Percentiles rank a stretch among this genome's conserved stretches.
phyloP scores from a whole-genome alignment of 2,329 filamentous ascomycete genomes.

The Phialocephala sp. region DNA sequence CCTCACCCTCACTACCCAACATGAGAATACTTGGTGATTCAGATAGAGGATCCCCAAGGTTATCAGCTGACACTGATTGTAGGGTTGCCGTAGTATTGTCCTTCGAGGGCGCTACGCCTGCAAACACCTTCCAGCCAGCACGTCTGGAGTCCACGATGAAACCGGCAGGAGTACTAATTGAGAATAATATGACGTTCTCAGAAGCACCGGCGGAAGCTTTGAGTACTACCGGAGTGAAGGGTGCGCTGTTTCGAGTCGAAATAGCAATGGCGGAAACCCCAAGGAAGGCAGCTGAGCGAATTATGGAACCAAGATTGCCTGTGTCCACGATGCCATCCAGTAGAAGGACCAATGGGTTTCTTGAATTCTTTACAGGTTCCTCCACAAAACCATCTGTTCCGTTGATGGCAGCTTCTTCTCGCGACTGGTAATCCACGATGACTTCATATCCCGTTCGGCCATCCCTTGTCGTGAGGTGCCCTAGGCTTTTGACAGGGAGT shows the following conservation, averaged over 20 bases:
- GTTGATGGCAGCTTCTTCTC: conserved; percentile 77
- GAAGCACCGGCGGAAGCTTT: conserved; percentile 90
- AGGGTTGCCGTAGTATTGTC: conserved; percentile 41
- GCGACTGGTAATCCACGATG: conserved; percentile 68
- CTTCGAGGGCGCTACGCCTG: conserved; percentile 65
- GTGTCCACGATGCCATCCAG: conserved; percentile 82
- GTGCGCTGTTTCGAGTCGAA: conserved; percentile 74
- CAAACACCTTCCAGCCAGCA: conserved; percentile 83
- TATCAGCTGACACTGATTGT: conserved; percentile 51
- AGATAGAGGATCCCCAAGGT: conserved; percentile 60
- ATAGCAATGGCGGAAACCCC: conserved; percentile 84
- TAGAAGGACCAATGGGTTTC: conserved; percentile 74
- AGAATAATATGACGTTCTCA: conserved; percentile 78
- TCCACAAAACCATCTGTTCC: conserved; percentile 62
- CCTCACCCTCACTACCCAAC: conserved; percentile 81
- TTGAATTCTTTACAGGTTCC: conserved; percentile 28
- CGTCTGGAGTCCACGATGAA: conserved; percentile 73
- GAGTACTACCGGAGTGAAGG: conserved; percentile 76
- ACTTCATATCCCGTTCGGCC: conserved; percentile 60
- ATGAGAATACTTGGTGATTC: conserved; percentile 76
- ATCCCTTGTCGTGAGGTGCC: conserved; percentile 33
- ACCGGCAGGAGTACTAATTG: conserved; percentile 66
- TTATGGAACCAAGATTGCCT: conserved; percentile 87
- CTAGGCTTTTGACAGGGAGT: conserved; percentile 66
- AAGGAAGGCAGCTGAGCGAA: conserved; percentile 83